Evolutionary conservation across 192 early-diverging fungal species (phyloP), one percentile per base, ranked within the genome.

Genomic region (Spizellomyces sp.): DNA sequence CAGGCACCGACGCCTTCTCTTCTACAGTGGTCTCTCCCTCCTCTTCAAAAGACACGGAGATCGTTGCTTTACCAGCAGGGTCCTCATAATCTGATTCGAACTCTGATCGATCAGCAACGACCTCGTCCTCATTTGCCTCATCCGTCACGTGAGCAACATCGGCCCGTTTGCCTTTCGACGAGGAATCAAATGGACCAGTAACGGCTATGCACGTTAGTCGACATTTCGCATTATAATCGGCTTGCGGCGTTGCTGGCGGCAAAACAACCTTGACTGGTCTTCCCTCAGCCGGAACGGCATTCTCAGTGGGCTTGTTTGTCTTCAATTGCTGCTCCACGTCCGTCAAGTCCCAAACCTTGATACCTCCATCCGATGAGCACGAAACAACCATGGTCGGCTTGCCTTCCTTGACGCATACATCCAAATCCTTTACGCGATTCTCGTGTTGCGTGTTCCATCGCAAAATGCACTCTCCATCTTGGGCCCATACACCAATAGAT

Each of bases 351-450:
- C 84, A 86, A 7, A 83, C 75, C 43, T 44, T 68, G 36, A 86
- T 68, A 1, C 66, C 75, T 19, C 84, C 84, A 46, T 83, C 80
- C 15, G 81, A 82, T 43, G 77, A 72, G 64, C 84, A 86, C 7
- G 84, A 77, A 9, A 73, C 77, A 17, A 80, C 41, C 9, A 78
- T 50, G n/a, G 58, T 41, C 42, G 27, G n/a, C 17, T 56, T 43
- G 21, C 57, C 5, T 69, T 70, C 45, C 42, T 10, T 9, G 62
- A 44, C 21, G 47, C 58, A 52, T 17, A 69, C 73, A 57, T 79
- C 71, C 22, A 86, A 7, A 62, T 86, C 84, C 58, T 86, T 86
- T 59, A 86, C 74, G 21, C 84, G 64, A 47, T 65, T 64, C 0
- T 47, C 54, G 68, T 86, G 81, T 15, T 70, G 75, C 5, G 80